Percentiles rank a stretch among this genome's conserved stretches.
These are phyloP conservation scores for Russula vinacea DNA, from an alignment of 768 basidiomycete species.

Conservation along the genomic window DNA sequence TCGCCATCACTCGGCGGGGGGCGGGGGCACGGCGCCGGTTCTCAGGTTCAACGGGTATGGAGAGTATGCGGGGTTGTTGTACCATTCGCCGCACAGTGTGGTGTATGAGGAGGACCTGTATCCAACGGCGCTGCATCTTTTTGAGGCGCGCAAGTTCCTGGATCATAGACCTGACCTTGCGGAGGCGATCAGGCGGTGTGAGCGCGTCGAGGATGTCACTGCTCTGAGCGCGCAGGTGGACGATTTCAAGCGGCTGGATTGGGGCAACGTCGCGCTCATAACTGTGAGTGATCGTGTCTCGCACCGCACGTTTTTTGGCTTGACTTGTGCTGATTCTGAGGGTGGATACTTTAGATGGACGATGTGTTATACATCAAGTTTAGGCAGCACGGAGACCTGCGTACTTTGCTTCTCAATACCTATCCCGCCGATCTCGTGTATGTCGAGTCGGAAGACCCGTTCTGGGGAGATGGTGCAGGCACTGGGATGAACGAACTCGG, in stretches of 20 bases:
- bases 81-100: constrained; percentile 59
- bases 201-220: constrained; percentile 41
- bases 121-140: constrained; percentile 70
- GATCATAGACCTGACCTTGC: constrained; percentile 49
- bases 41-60: constrained; percentile 38
- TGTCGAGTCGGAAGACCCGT: constrained; percentile 52
- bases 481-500: constrained; percentile 64
- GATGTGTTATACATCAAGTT: constrained; percentile 67
- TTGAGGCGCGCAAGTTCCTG: constrained; percentile 70
- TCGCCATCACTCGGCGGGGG: constrained; percentile 12
- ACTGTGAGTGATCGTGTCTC: constrained; percentile 43
- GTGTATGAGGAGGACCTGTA: constrained; percentile 53
- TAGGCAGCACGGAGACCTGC: constrained; percentile 61
- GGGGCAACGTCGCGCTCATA: constrained; percentile 50
- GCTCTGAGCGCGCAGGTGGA: constrained; percentile 35
- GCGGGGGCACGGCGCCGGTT: constrained; percentile 15
- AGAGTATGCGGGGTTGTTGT: constrained; percentile 52
- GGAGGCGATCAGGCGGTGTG: constrained; percentile 50
- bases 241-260: constrained; percentile 48
- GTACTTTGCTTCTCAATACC: constrained; percentile 53
- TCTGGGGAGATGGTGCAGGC: constrained; percentile 63
- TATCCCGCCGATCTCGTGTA: constrained; percentile 47
- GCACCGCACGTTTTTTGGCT: too few relatives aligned
- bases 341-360: constrained; percentile 51
- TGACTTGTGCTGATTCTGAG: not conserved